Evolutionary conservation across 2,329 filamentous ascomycete genomes (phyloP).

Genomic region (Penicillium sclerotigenum): DNA sequence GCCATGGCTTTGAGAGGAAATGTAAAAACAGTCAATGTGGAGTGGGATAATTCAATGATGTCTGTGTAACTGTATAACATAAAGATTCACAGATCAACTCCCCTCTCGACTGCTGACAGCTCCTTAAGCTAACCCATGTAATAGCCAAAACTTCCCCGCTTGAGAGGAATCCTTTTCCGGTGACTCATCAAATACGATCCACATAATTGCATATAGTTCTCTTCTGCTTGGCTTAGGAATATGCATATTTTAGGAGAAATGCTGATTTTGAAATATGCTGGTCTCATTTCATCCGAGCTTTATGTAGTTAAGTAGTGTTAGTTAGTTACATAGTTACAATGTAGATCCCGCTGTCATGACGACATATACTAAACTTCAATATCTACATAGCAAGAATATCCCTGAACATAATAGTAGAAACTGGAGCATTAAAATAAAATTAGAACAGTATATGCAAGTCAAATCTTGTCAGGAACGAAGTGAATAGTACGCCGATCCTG

Average conservation of each 20-base stretch:
- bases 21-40: neutral
- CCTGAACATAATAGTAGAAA: neutral
- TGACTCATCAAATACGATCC: neutral
- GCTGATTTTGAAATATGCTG: neutral
- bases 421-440: neutral
- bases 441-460: neutral
- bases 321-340: too few relatives aligned
- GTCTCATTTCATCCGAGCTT: too few relatives aligned
- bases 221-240: neutral
- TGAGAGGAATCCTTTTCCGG: neutral
- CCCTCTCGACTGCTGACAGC: neutral
- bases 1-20: neutral
- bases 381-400: neutral
- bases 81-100: neutral
- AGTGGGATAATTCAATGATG: neutral
- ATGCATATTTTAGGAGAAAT: neutral
- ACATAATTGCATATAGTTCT: neutral
- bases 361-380: neutral
- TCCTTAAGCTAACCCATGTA: neutral
- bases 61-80: neutral
- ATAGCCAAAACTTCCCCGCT: slow-evolving; percentile 1
- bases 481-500: neutral
- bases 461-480: neutral
- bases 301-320: too few relatives aligned
- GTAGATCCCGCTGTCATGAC: slow-evolving; percentile 1